Percentiles rank a stretch among this genome's conserved stretches.
phyloP scores from a whole-genome alignment of 805 yeast species.

The Schwanniomyces yamadae region DNA sequence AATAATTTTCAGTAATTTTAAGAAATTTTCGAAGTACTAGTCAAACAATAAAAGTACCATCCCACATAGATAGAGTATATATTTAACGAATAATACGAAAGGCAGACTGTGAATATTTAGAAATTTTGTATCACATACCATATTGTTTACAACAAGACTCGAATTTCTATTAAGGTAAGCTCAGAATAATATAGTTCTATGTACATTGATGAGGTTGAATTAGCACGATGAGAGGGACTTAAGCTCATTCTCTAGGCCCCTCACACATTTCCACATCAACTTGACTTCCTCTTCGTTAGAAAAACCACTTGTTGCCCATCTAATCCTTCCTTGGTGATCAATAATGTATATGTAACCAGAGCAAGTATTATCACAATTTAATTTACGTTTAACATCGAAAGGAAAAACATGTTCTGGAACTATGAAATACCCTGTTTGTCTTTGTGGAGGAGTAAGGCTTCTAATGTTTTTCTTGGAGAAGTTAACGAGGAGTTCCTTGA shows the following conservation, averaged over 20 bases:
- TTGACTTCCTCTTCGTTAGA: constrained; percentile 66
- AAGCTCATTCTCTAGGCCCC: constrained; percentile 55
- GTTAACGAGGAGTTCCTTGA: constrained; percentile 63
- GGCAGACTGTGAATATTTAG: no score
- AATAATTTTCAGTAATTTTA: no score
- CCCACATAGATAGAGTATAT: no score
- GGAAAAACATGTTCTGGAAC: constrained; percentile 60
- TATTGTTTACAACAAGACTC: no score
- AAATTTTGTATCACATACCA: no score
- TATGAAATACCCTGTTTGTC: constrained; percentile 61
- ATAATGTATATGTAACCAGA: constrained; percentile 82
- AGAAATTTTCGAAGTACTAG: no score
- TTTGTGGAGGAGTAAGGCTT: constrained; percentile 43
- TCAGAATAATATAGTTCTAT: no score
- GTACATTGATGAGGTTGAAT: no score
- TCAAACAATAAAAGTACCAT: no score
- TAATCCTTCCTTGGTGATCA: constrained; percentile 68
- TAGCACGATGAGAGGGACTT: no score
- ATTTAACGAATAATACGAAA: no score
- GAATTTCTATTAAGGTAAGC: no score
- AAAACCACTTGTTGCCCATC: constrained; percentile 92
- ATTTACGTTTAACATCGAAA: constrained; percentile 52
- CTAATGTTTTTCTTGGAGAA: constrained; percentile 44
- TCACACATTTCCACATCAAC: constrained; percentile 64
- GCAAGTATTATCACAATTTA: constrained; percentile 70